A percentile compares a stretch with the other conserved stretches of the same genome.
phyloP scores from a whole-genome alignment of 2,329 filamentous ascomycete species.

The Aspergillus tamarii region DNA sequence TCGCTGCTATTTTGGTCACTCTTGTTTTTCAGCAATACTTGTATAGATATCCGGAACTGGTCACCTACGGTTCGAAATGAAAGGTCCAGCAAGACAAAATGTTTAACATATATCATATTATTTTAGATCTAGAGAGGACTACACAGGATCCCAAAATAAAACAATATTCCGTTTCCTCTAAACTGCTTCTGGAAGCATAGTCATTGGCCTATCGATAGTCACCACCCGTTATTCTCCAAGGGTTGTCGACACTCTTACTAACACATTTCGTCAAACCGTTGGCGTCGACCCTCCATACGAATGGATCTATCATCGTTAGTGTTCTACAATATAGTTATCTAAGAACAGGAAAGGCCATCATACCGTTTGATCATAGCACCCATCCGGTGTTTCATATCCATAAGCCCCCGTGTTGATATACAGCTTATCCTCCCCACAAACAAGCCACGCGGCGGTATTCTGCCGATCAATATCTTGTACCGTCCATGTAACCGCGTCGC shows the following conservation, averaged over 20 bases:
- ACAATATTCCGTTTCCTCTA: background rate
- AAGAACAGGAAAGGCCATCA: background rate
- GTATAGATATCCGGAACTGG: no score
- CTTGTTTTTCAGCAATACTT: background rate
- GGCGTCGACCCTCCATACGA: background rate
- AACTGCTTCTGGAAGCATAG: background rate
- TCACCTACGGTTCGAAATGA: background rate
- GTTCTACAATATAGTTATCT: background rate
- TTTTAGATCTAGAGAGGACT: no score
- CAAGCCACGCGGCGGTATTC: constrained; percentile 17
- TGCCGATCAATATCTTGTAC: constrained; percentile 14
- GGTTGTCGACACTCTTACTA: no score
- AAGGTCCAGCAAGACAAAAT: background rate
- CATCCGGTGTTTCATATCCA: constrained; percentile 13
- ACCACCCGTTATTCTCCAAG: no score
- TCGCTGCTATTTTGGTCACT: background rate
- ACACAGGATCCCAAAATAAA: background rate
- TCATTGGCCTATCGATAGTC: background rate
- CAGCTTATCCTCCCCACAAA: constrained; percentile 12
- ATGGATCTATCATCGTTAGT: background rate
- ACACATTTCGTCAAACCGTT: background rate
- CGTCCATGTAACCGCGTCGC: constrained; percentile 14
- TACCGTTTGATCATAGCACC: constrained; percentile 18
- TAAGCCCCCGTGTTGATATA: constrained; percentile 18
- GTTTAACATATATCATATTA: background rate